A percentile compares a stretch with the other conserved stretches of the same genome.
These are phyloP conservation scores for Cladosporium velox DNA, from an alignment of 2,329 filamentous ascomycete genomes.

Conservation along the genomic window DNA sequence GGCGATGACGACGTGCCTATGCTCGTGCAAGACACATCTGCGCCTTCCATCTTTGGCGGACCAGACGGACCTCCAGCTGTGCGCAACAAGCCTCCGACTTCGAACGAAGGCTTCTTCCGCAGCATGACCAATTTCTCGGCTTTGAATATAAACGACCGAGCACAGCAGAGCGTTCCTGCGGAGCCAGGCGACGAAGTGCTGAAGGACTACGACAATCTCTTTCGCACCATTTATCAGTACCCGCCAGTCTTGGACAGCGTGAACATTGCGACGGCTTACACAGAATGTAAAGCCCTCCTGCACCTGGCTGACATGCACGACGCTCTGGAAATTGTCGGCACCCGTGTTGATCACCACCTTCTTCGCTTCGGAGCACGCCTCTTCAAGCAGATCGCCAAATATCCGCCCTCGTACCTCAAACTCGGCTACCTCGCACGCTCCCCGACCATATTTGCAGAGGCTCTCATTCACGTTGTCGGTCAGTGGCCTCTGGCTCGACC, in stretches of 20 bases:
- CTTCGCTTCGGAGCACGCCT: constrained; percentile 86
- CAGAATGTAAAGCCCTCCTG: constrained; percentile 89
- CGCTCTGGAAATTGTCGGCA: constrained; percentile 81
- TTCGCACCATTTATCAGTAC: constrained; percentile 95
- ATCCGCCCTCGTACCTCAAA: constrained; percentile 87
- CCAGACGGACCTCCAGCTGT: constrained; percentile 50
- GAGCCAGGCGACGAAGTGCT: constrained; percentile 71
- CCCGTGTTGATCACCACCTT: constrained; percentile 89
- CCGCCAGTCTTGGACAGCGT: constrained; percentile 76
- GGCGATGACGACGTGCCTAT: constrained; percentile 61
- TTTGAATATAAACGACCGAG: constrained; percentile 48
- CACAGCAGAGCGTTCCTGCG: constrained; percentile 46
- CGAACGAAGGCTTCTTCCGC: constrained; percentile 75
- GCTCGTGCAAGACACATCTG: constrained; percentile 20
- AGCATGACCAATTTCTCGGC: constrained; percentile 79
- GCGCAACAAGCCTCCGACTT: constrained; percentile 65
- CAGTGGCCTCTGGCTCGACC: constrained; percentile 85
- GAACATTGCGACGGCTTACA: constrained; percentile 89
- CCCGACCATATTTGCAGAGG: constrained; percentile 73
- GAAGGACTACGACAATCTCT: constrained; percentile 92
- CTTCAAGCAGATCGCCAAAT: constrained; percentile 96
- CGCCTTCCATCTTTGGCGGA: constrained; percentile 34
- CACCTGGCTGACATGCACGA: constrained; percentile 93
- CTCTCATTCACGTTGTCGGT: constrained; percentile 88
- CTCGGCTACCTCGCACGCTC: constrained; percentile 83